phyloP scores from a whole-genome alignment of 2,329 filamentous ascomycete genomes.

The Cercospora sp. region DNA sequence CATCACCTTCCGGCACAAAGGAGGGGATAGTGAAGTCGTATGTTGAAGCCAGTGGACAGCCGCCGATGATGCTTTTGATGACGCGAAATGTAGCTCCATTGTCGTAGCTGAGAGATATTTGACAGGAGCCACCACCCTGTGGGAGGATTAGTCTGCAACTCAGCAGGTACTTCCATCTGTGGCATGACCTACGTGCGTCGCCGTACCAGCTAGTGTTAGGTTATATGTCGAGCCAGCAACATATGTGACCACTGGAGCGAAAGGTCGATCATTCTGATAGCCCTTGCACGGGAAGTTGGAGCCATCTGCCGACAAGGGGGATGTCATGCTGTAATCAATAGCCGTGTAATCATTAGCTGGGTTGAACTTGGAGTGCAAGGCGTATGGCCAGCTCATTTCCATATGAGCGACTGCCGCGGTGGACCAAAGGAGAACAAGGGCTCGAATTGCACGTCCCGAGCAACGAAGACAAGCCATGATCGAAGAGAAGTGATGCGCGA shows the following conservation, averaged over 20 bases:
- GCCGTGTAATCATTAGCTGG: slow-evolving; percentile 45
- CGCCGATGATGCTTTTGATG: slow-evolving; percentile 63
- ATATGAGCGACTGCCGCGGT: slow-evolving; percentile 47
- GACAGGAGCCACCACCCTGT: slow-evolving; percentile 69
- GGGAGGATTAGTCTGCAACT: background rate
- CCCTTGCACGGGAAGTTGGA: slow-evolving; percentile 77
- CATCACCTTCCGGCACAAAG: slow-evolving; percentile 61
- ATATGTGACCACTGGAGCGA: slow-evolving; percentile 61
- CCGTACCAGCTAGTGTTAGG: slow-evolving; percentile 63
- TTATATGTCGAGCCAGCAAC: slow-evolving; percentile 62
- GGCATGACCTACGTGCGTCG: slow-evolving; percentile 31
- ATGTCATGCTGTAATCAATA: slow-evolving; percentile 71
- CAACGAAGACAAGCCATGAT: slow-evolving; percentile 19
- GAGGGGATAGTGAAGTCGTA: slow-evolving; percentile 68
- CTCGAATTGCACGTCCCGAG: background rate
- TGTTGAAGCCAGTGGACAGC: slow-evolving; percentile 53
- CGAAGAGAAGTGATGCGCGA: background rate
- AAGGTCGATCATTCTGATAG: slow-evolving; percentile 54
- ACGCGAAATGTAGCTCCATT: slow-evolving; percentile 69
- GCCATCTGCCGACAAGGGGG: slow-evolving; percentile 62
- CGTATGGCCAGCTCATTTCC: slow-evolving; percentile 58
- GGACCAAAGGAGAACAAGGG: slow-evolving; percentile 20
- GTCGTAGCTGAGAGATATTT: slow-evolving; percentile 74
- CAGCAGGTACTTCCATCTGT: background rate
- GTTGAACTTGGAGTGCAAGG: slow-evolving; percentile 55